These are phyloP conservation scores for Puccinia hordei DNA, from an alignment of 1,284 basidiomycete species.

Conservation along the genomic window DNA sequence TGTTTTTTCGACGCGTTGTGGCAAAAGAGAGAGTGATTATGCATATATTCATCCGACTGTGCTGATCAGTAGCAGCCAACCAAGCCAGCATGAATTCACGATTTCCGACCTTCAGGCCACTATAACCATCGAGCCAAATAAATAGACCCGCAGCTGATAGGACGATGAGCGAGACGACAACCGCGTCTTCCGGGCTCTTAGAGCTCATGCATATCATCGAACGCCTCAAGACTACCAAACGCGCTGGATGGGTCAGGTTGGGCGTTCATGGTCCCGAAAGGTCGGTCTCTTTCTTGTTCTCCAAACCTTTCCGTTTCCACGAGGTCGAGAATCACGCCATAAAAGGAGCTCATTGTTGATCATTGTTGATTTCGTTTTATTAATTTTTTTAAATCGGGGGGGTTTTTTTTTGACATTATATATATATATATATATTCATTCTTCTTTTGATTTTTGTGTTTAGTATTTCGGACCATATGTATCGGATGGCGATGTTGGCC, in stretches of 20 bases:
- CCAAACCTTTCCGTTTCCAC: not conserved
- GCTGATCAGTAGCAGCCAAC: no score
- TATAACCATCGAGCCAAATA: no score
- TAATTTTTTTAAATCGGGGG: no score
- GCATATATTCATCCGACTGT: no score
- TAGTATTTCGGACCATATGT: conserved; percentile 48
- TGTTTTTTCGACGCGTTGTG: no score
- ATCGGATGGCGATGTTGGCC: conserved; percentile 45
- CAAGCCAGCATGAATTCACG: no score
- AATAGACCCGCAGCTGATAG: no score
- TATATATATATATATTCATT: no score
- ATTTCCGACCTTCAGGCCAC: no score
- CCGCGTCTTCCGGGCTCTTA: not conserved
- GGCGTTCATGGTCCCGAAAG: conserved; percentile 28
- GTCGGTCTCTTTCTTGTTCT: not conserved
- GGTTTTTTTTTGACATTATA: no score
- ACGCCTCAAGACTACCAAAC: conserved; percentile 30
- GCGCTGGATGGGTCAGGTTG: conserved; percentile 36
- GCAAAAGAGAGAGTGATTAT: no score
- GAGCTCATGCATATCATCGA: conserved; percentile 48
- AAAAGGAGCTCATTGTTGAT: not conserved
- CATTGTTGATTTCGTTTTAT: no score
- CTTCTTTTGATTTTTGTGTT: not conserved
- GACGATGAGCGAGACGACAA: not conserved
- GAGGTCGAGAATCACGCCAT: not conserved